phyloP scores from a whole-genome alignment of 225 moss, liverwort and hornwort genomes.

The Physcomitrium patens region DNA sequence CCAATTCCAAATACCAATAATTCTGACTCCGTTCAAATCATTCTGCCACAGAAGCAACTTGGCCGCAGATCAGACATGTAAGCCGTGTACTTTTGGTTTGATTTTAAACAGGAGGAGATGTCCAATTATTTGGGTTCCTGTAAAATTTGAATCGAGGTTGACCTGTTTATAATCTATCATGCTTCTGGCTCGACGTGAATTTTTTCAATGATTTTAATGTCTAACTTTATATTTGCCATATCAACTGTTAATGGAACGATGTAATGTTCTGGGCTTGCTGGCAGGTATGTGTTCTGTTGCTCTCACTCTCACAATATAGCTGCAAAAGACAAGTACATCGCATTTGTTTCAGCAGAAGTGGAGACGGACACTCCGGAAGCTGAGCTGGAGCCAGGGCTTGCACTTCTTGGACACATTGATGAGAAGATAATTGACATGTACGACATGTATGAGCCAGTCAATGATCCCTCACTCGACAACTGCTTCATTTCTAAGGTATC shows the following conservation, averaged over 20 bases:
- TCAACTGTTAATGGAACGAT: background rate
- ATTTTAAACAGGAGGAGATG: background rate
- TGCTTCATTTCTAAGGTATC: constrained; percentile 77
- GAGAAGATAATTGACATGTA: constrained; percentile 70
- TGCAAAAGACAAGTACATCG: constrained; percentile 77
- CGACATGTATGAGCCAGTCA: constrained; percentile 82
- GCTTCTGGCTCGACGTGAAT: too few relatives aligned
- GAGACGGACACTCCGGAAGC: constrained; percentile 72
- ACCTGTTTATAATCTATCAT: too few relatives aligned
- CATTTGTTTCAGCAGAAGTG: constrained; percentile 81
- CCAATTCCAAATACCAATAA: constrained; percentile 68
- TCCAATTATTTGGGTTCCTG: too few relatives aligned
- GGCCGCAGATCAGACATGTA: constrained; percentile 74
- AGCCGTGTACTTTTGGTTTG: constrained; percentile 16
- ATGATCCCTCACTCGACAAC: constrained; percentile 70
- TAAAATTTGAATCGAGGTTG: background rate
- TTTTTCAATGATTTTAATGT: too few relatives aligned
- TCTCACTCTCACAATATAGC: constrained; percentile 79
- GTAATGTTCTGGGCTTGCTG: background rate
- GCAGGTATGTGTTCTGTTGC: constrained; percentile 80
- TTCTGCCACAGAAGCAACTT: constrained; percentile 79
- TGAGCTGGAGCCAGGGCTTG: constrained; percentile 75
- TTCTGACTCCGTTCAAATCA: constrained; percentile 66
- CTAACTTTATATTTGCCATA: background rate
- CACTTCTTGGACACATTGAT: constrained; percentile 70